phyloP scores from a whole-genome alignment of 148 eudicot species.

The Rhododendron ovatum region DNA sequence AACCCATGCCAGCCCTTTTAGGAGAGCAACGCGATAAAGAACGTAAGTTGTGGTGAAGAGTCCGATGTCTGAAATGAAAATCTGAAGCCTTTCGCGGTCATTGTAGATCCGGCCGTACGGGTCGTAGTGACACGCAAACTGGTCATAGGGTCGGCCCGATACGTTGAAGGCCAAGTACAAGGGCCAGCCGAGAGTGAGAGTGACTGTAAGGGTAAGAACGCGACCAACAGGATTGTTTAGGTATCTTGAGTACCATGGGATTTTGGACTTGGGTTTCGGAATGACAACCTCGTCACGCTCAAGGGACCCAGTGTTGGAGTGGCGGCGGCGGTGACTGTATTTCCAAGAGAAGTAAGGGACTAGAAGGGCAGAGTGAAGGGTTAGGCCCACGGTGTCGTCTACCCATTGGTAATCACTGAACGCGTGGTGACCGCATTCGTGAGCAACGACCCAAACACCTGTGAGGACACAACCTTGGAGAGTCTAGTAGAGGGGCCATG shows the following conservation, averaged over 20 bases:
- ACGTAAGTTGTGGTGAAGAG: slow-evolving; percentile 11
- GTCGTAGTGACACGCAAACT: slow-evolving; percentile 47
- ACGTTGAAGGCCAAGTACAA: slow-evolving; percentile 50
- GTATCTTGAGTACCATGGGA: slow-evolving; percentile 42
- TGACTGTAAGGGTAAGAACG: slow-evolving; percentile 26
- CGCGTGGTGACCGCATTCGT: slow-evolving; percentile 66
- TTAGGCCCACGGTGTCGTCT: slow-evolving; percentile 52
- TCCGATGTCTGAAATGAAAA: slow-evolving; percentile 39
- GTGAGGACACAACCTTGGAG: slow-evolving; percentile 47
- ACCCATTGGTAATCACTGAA: slow-evolving; percentile 58
- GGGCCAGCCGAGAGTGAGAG: slow-evolving; percentile 56
- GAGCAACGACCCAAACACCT: slow-evolving; percentile 65
- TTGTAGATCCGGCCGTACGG: slow-evolving; percentile 47
- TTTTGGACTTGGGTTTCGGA: slow-evolving; percentile 40
- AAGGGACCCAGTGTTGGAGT: slow-evolving; percentile 57
- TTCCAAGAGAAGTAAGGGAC: slow-evolving; percentile 73
- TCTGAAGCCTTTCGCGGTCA: slow-evolving; percentile 38
- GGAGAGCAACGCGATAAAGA: slow-evolving; percentile 24
- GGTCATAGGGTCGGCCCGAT: slow-evolving; percentile 47
- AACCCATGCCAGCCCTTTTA: slow-evolving; percentile 39
- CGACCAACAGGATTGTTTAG: slow-evolving; percentile 43
- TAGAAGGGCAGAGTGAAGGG: slow-evolving; percentile 50
- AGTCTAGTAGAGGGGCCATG: slow-evolving; percentile 45
- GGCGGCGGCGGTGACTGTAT: slow-evolving; percentile 66
- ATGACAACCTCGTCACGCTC: slow-evolving; percentile 58